Conservation (phyloP, 2,329 filamentous ascomycete species). For the Neurospora sp. region DNA sequence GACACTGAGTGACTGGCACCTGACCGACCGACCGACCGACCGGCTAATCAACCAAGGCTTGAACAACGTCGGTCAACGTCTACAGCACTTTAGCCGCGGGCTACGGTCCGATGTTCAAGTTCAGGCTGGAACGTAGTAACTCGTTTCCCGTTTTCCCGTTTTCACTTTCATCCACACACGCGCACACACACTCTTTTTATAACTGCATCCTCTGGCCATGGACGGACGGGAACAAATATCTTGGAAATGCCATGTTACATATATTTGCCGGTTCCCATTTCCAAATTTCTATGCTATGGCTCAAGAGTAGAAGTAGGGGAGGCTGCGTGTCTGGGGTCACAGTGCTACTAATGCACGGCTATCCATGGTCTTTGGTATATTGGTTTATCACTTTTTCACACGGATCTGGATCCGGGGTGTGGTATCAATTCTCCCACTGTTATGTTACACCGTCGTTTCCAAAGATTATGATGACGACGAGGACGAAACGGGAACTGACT, state of each 20-base stretch:
- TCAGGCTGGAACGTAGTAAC: not conserved
- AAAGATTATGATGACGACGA: not conserved
- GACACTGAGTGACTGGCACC: not conserved
- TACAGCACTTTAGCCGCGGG: not conserved
- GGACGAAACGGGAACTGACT: not conserved
- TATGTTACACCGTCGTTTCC: too few species aligned
- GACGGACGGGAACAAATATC: not conserved
- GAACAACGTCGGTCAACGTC: not conserved
- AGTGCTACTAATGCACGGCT: not conserved
- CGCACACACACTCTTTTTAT: not conserved
- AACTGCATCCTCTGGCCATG: too few species aligned
- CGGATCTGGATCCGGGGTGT: not conserved
- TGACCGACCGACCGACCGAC: not conserved
- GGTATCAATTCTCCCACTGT: not conserved
- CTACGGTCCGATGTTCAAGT: not conserved
- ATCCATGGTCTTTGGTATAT: not conserved
- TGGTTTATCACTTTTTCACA: not conserved
- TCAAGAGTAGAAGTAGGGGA: not conserved
- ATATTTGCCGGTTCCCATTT: not conserved
- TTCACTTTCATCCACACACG: too few species aligned
- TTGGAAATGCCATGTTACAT: not conserved
- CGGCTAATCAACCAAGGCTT: not conserved
- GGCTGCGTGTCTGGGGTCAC: not conserved
- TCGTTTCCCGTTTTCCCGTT: not conserved
- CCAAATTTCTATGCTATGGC: not conserved